Base-by-base conservation (phyloP, 805 yeast genomes). In the Candida broadrunensis region DNA sequence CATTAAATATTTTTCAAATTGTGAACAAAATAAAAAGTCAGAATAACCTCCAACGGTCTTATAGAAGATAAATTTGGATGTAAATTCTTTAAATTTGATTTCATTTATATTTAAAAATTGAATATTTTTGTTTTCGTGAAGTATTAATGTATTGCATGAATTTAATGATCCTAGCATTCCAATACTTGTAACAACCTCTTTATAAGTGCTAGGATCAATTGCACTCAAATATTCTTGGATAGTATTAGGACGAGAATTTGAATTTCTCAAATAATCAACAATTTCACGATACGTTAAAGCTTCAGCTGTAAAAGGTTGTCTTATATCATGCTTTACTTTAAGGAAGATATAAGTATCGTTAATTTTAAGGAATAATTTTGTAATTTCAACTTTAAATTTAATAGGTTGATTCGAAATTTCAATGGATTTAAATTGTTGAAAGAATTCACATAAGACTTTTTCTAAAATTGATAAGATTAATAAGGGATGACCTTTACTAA, bases 401-500 rank as follows among this genome's bases (percentile, higher is more conserved):
- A 31, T 19, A 4, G 20, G 30, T 29, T 23, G 18, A 13, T 29
- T 20, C 15, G 17, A 31, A 19, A 44, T 26, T n/a, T 16, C 23
- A 2, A 44, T 31, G 5, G 18, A 14, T 14, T 35, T 19, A 18
- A 34, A 37, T 6, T 31, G 21, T 7, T 13, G 11, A 21, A 54
- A 36, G 33, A 53, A 53, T 19, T 54, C 53, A 35, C 41, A 15
- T 3, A 54, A 20, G 8, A 48, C 46, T 37, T 53, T 54, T 21
- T 45, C 29, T 5, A 56, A 19, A 9, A 57, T 51, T 2, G 54
- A 39, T 48, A 45, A 36, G 11, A 52, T 33, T 15, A 56, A 16
- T 16, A 43, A 34, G 1, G 51, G 52, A 37, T 50, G 55, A 1
- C 60, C 61, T 18, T 37, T 47, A 11, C 46, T 45, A 19, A 47